phyloP scores from a whole-genome alignment of 306 rosid genomes.

The Sophora flavescens region DNA sequence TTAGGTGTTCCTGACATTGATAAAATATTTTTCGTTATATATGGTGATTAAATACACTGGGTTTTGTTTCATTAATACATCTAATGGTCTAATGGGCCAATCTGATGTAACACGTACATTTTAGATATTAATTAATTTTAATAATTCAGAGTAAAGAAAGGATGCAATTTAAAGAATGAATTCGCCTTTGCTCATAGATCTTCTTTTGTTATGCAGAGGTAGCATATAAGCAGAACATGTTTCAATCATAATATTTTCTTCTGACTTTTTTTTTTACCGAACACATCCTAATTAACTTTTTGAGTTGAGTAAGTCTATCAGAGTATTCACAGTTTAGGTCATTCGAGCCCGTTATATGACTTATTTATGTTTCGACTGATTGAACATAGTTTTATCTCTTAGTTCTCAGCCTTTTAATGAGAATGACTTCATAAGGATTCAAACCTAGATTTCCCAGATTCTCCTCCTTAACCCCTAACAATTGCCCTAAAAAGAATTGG shows the following conservation, averaged over 20 bases:
- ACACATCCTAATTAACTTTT: too few species aligned
- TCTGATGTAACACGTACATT: constrained; percentile 13
- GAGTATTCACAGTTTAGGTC: too few species aligned
- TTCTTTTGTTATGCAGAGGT: constrained; percentile 2
- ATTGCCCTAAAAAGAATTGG: background rate
- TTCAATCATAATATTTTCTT: constrained; percentile 19
- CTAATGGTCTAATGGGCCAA: constrained; percentile 24
- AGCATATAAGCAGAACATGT: background rate
- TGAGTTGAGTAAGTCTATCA: too few species aligned
- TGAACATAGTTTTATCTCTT: too few species aligned
- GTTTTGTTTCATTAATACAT: background rate
- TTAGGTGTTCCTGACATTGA: constrained; percentile 17
- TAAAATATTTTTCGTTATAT: background rate
- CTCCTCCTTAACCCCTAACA: background rate
- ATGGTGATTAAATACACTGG: constrained; percentile 22
- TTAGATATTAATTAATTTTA: background rate
- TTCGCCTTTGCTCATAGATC: constrained; percentile 5
- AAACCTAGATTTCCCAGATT: too few species aligned
- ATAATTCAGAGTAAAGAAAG: constrained; percentile 14
- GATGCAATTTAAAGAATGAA: constrained; percentile 10
- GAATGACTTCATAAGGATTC: too few species aligned
- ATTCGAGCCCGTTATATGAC: too few species aligned
- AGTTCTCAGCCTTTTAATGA: too few species aligned
- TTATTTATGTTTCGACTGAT: too few species aligned
- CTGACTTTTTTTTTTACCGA: background rate